Evolutionary conservation across 2,329 filamentous ascomycete species (phyloP).

Genomic region (Malbranchea zuffiana): DNA sequence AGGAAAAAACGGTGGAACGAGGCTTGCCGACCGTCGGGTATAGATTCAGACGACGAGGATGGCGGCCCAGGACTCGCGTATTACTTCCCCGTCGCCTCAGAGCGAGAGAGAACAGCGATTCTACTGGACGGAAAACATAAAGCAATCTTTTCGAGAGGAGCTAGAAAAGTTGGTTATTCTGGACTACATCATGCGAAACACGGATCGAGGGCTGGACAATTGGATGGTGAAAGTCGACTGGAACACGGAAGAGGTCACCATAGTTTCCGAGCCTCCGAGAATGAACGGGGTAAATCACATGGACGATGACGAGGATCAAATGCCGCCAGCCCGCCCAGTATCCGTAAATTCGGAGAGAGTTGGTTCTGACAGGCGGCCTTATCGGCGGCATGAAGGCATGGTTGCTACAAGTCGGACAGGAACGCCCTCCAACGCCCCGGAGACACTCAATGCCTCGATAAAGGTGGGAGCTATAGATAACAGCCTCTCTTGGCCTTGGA

Average conservation of each 20-base stretch:
- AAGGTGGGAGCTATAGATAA: slow-evolving; percentile 92
- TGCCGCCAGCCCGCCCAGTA: slow-evolving; percentile 51
- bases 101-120: slow-evolving; percentile 46
- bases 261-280: slow-evolving; percentile 74
- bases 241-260: slow-evolving; percentile 68
- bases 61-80: slow-evolving; percentile 40
- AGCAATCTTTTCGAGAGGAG: slow-evolving; percentile 88
- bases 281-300: slow-evolving; percentile 39
- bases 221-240: slow-evolving; percentile 99
- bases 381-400: slow-evolving; percentile 76
- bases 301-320: slow-evolving; percentile 38
- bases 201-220: slow-evolving; percentile 89
- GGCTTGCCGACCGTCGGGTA: slow-evolving; percentile 60
- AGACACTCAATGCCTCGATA: slow-evolving; percentile 48
- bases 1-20: slow-evolving; percentile 69
- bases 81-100: slow-evolving; percentile 33
- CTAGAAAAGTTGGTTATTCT: slow-evolving; percentile 93
- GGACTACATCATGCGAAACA: slow-evolving; percentile 99
- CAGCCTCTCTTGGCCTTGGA: slow-evolving; percentile 97
- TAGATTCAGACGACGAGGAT: slow-evolving; percentile 51
- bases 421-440: slow-evolving; percentile 39
- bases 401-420: slow-evolving; percentile 52
- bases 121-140: slow-evolving; percentile 76
- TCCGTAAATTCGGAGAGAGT: slow-evolving; percentile 38
- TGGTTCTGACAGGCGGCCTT: slow-evolving; percentile 41